Evolutionary conservation across 2,329 filamentous ascomycete genomes (phyloP).

Genomic region (Fusarium luffae): DNA sequence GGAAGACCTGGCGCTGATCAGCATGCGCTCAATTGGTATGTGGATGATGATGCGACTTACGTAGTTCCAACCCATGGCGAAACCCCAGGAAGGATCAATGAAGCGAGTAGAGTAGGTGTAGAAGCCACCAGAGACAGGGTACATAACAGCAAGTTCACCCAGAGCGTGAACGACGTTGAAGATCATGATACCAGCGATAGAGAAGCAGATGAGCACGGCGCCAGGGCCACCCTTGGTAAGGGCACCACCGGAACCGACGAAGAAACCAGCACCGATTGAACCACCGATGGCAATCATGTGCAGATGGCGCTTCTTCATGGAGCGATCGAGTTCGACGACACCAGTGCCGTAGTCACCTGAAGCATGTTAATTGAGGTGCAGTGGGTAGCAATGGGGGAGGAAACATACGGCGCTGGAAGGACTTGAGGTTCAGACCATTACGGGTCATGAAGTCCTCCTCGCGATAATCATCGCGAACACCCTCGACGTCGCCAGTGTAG

Average conservation of each 20-base stretch:
- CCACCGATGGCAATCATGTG: constrained; percentile 73
- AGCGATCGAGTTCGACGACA: constrained; percentile 53
- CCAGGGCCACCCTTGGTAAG: constrained; percentile 62
- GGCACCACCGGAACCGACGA: constrained; percentile 68
- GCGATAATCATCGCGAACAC: constrained; percentile 37
- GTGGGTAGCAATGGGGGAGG: too few relatives aligned
- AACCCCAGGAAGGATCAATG: constrained; percentile 70
- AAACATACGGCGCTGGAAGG: constrained; percentile 40
- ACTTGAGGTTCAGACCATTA: constrained; percentile 44
- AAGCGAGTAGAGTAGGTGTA: constrained; percentile 71
- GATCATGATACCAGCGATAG: constrained; percentile 69
- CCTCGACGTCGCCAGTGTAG: neutral
- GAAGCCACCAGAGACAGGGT: constrained; percentile 71
- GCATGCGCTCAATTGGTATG: accelerated
- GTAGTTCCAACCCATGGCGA: constrained; percentile 61
- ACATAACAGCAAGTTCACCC: constrained; percentile 71
- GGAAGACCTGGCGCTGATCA: constrained; percentile 51
- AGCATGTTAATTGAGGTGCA: too few relatives aligned
- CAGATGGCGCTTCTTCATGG: constrained; percentile 67
- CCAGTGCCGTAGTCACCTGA: constrained; percentile 43
- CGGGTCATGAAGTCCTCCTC: constrained; percentile 46
- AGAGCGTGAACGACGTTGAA: constrained; percentile 71
- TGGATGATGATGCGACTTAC: too few relatives aligned
- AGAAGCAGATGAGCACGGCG: constrained; percentile 61
- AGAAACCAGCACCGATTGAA: constrained; percentile 72